Conservation (phyloP, 495 filamentous ascomycete genomes). For the Cladorrhinum samala region DNA sequence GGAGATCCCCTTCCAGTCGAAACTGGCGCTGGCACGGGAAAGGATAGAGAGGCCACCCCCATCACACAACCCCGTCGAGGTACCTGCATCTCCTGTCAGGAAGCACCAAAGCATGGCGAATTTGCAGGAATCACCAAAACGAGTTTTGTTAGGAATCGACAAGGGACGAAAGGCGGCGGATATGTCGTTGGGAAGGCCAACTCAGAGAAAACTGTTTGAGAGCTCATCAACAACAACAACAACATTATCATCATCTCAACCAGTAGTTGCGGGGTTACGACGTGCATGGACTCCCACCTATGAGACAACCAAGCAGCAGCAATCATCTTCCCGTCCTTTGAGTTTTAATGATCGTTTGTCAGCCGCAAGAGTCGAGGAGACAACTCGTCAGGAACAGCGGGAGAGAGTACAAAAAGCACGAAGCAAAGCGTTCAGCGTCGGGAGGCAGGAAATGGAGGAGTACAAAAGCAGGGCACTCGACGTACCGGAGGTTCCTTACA, state of each 20-base stretch:
- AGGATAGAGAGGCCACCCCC: constrained; percentile 31
- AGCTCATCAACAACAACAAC: constrained; percentile 8
- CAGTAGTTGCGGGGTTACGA: constrained; percentile 36
- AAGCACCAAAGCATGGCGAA: constrained; percentile 36
- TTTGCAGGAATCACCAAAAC: constrained; percentile 66
- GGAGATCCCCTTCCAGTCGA: constrained; percentile 22
- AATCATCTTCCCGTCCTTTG: constrained; percentile 49
- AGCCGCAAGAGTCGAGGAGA: constrained; percentile 53
- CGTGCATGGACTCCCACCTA: constrained; percentile 33
- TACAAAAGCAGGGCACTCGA: constrained; percentile 57
- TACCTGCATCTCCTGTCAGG: constrained; percentile 73
- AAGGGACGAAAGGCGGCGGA: constrained; percentile 77
- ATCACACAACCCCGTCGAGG: constrained; percentile 53
- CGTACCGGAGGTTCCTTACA: constrained; percentile 42
- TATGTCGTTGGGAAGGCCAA: constrained; percentile 73
- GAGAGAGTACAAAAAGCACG: constrained; percentile 51
- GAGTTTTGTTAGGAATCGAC: constrained; percentile 81
- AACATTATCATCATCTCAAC: constrained; percentile 17
- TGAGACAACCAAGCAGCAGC: constrained; percentile 15
- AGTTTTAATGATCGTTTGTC: constrained; percentile 86
- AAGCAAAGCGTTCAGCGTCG: constrained; percentile 66
- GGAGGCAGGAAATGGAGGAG: constrained; percentile 57
- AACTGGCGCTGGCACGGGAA: constrained; percentile 20
- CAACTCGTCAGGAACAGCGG: constrained; percentile 48
- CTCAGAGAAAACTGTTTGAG: constrained; percentile 22